These are phyloP conservation scores for Ophiostoma sp. DNA, from an alignment of 2,329 filamentous ascomycete species.

Conservation along the genomic window DNA sequence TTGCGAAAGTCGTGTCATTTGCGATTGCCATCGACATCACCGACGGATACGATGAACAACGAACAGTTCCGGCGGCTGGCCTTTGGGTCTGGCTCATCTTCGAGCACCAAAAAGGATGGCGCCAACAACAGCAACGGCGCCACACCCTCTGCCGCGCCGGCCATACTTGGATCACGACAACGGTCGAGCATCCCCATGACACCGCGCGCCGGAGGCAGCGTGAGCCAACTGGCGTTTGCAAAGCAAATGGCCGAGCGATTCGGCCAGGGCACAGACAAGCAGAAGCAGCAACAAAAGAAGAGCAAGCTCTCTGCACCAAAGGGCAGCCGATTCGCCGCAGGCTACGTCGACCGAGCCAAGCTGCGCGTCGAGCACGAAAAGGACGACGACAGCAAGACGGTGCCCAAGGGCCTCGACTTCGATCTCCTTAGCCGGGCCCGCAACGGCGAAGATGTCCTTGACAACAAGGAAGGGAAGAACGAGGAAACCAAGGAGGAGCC, in stretches of 20 bases:
- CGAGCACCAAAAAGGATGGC: slow-evolving; percentile 28
- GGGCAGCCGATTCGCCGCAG: slow-evolving; percentile 70
- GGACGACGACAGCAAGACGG: slow-evolving; percentile 47
- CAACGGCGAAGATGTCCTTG: slow-evolving; percentile 62
- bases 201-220: slow-evolving; percentile 64
- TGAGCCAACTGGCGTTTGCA: slow-evolving; percentile 63
- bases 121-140: neutral
- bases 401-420: slow-evolving; percentile 79
- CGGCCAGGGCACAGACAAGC: slow-evolving; percentile 41
- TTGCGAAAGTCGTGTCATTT: neutral
- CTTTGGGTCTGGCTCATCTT: slow-evolving; percentile 35
- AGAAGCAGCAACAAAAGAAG: slow-evolving; percentile 53
- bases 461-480: slow-evolving; percentile 11
- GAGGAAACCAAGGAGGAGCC: slow-evolving; percentile 44
- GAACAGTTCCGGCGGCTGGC: slow-evolving; percentile 84
- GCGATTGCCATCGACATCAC: neutral
- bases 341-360: slow-evolving; percentile 78
- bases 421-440: slow-evolving; percentile 66
- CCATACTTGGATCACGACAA: slow-evolving; percentile 67
- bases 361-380: slow-evolving; percentile 39
- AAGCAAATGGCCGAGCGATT: slow-evolving; percentile 75
- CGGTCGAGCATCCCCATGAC: slow-evolving; percentile 88
- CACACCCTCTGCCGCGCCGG: slow-evolving; percentile 31
- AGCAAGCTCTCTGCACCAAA: slow-evolving; percentile 76
- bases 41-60: slow-evolving; percentile 66